phyloP scores from a whole-genome alignment of 176 grass and related monocot species.

The Panicum miliaceum region DNA sequence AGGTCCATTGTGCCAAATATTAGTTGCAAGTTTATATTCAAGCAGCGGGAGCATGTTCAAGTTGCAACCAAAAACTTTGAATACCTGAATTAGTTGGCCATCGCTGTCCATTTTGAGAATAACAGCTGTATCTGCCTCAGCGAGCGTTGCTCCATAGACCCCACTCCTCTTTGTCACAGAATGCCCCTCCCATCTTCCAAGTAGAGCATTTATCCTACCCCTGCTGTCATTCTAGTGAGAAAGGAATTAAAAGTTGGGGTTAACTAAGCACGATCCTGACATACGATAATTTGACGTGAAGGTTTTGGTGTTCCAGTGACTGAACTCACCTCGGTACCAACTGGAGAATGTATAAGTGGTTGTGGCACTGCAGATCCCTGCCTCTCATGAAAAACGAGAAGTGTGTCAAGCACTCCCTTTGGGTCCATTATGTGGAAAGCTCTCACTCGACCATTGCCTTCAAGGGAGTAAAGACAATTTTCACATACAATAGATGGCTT shows the following conservation, averaged over 20 bases:
- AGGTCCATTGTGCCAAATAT: slow-evolving; percentile 1
- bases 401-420: slow-evolving; percentile 80
- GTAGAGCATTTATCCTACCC: slow-evolving; percentile 62
- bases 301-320: neutral
- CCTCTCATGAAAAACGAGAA: slow-evolving; percentile 87
- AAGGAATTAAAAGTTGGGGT: neutral
- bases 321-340: slow-evolving; percentile 42
- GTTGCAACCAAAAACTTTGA: slow-evolving; percentile 31
- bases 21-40: neutral
- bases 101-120: slow-evolving; percentile 64
- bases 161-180: slow-evolving; percentile 91
- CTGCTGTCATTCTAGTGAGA: slow-evolving; percentile 35
- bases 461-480: slow-evolving; percentile 89
- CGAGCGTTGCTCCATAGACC: slow-evolving; percentile 81
- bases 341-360: slow-evolving; percentile 41
- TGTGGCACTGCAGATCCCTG: slow-evolving; percentile 48
- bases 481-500: slow-evolving; percentile 91
- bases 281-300: neutral
- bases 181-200: slow-evolving; percentile 85
- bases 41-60: neutral
- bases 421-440: slow-evolving; percentile 95
- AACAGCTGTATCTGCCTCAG: slow-evolving; percentile 67
- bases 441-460: slow-evolving; percentile 76
- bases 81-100: slow-evolving; percentile 72
- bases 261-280: neutral